Evolutionary conservation across 2,329 filamentous ascomycete genomes (phyloP), one percentile per base, ranked within the genome.

Genomic region (Curvularia sp.): DNA sequence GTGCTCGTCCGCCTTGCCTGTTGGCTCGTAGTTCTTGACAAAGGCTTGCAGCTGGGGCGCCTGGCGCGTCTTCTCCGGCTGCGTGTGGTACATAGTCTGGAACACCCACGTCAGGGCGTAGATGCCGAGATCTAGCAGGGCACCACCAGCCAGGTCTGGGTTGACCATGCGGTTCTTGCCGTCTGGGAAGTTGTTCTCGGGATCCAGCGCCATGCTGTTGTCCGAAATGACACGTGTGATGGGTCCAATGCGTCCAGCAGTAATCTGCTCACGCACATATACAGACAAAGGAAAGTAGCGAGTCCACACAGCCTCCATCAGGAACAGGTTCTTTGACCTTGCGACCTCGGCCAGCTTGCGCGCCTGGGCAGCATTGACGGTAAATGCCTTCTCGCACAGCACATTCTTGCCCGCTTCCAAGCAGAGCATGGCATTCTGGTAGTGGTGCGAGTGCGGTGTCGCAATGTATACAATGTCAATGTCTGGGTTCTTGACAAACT

Each of bases 91-190:
- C 27, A 96, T 84, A 43, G 89, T 89, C 79, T 96, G 92, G 83
- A 94, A 96, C 6, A 95, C 85, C 93, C 93, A 97, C 30, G 92
- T 96, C 61, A 97, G 79, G 46, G 91, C 87, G 80, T 97, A 97
- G 77, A 97, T 90, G 60, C 93, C 93, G 56, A 97, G 82, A 77
- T 97, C 93, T 49, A 97, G 84, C 53, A 96, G 80, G 1, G 89
- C 89, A 52, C 93, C 93, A 28, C 93, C 93, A 0, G 92, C 93
- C 43, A 97, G 83, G 69, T 93, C 89, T 19, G 84, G 83, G 77
- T 96, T 96, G 62, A 96, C 85, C 87, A 96, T 93, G 52, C 93
- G 88, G 79, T 93, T 83, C 49, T 82, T 75, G 52, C 75, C 76
- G 27, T 77, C 75, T 6, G 64, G 56, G 66, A 82, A 86, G 53